Base-by-base conservation (phyloP, 306 rosid genomes). In the Cyamopsis tetragonoloba region DNA sequence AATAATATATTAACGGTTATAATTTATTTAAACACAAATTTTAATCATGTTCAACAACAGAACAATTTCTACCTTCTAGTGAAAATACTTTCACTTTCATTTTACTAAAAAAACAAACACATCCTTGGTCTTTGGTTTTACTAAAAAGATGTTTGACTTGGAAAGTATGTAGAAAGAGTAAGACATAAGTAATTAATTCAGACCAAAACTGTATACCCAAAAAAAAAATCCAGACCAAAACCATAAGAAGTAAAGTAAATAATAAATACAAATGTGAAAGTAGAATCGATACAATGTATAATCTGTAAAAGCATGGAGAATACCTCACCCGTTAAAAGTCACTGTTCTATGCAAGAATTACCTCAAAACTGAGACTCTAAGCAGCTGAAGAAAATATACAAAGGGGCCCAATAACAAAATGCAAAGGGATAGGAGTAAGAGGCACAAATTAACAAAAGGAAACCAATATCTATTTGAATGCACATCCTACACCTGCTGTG, bases 281-380 rank as follows among this genome's bases (percentile, higher is more conserved):
- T 3, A 20, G 44, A 67, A 58, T 7, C 41, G 0, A 32, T 61
- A 28, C 37, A 59, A 42, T 18, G 66, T 41, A 79, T 51, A 49
- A 71, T 60, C 77, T 57, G 50, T 6, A 50, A 15, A 3, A 41
- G 51, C 38, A 53, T 23, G 30, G 15, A 66, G 46, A 66, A 66
- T 23, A 57, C 14, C 63, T 51, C 37, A 18, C 23, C 26, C 51
- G n/a, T 63, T 24, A 0, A 31, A 66, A 75, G 46, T 39, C 13
- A 69, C 71, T 57, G 28, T 9, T 70, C 72, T 66, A 57, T 48
- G 37, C 78, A 84, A 76, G 83, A 83, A 85, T 83, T 13, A 50
- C 53, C 79, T 62, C 76, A 76, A 71, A 54, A 38, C 62, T 68
- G 56, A 67, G 34, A 69, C 32, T 39, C 82, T 32, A 60, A 48